Base-by-base conservation (phyloP, 441 rosid species). In the Sinapis alba region DNA sequence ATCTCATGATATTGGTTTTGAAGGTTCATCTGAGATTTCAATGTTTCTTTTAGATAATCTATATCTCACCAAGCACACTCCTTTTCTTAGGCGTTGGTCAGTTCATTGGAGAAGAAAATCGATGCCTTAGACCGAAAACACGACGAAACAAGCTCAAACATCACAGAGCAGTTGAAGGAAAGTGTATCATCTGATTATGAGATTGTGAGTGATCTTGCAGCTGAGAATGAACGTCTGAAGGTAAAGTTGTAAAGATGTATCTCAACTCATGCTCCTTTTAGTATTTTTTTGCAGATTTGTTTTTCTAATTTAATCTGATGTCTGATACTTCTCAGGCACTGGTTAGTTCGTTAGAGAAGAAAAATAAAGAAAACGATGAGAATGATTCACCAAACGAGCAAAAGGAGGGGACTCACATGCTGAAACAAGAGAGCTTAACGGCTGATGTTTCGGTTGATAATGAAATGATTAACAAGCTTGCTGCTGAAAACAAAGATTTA, bases 141-240 rank as follows among this genome's bases (percentile, higher is more conserved):
- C 21, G 28, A 21, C 4, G 71, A 56, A 69, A 73, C 68, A 68
- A 68, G 75, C 75, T 62, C 75, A 68, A 58, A 43, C 34, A 68
- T 73, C 43, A 2, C 47, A 57, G 68, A 73, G 59, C 56, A 56
- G 78, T 56, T 68, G 78, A 78, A 78, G 26, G 74, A 78, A 10
- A 68, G 56, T 62, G 62, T 15, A 30, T 68, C 78, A 61, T 69
- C 57, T 56, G 78, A 78, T 78, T 73, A 83, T 43, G 93, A 83
- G 65, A 18, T 79, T 75, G 63, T 83, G 80, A 75, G 85, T 67
- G 88, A 86, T 74, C 91, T 92, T 73, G 79, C 87, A 28, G 84
- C 87, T 63, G 98, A 93, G 83, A 96, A 89, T 86, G 92, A 93
- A 82, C 82, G 81, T 65, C 92, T 96, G 57, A 88, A 89, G 97